Percentiles rank a stretch among this genome's conserved stretches.
phyloP scores from a whole-genome alignment of 2,329 filamentous ascomycete genomes.

The Iodosphaeria phyllophila region DNA sequence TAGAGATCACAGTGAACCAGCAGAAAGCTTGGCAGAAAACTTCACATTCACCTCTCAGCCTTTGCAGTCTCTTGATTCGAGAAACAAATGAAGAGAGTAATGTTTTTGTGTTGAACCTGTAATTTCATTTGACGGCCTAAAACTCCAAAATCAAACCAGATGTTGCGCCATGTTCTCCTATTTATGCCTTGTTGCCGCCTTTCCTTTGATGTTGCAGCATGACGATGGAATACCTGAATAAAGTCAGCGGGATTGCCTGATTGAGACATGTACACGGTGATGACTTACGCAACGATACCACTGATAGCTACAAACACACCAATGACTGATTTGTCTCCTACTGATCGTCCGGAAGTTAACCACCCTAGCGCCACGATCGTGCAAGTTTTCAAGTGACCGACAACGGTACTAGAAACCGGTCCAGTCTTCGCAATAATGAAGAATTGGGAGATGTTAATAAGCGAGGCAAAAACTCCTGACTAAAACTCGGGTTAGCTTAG shows the following conservation, averaged over 20 bases:
- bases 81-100: too few relatives aligned
- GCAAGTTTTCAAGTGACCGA: slow-evolving; percentile 47
- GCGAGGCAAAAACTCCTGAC: slow-evolving; percentile 42
- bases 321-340: slow-evolving; percentile 33
- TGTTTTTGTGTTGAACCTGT: too few relatives aligned
- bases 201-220: slow-evolving; percentile 3
- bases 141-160: too few relatives aligned
- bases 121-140: too few relatives aligned
- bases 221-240: slow-evolving; percentile 3
- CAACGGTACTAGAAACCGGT: slow-evolving; percentile 44
- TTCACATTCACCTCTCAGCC: too few relatives aligned
- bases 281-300: slow-evolving; percentile 36
- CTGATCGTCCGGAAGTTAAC: slow-evolving; percentile 33
- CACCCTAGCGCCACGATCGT: slow-evolving; percentile 46
- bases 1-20: too few relatives aligned
- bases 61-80: too few relatives aligned
- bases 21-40: too few relatives aligned
- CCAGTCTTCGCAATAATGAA: slow-evolving; percentile 44
- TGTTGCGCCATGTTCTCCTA: too few relatives aligned
- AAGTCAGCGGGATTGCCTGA: slow-evolving; percentile 1
- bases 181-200: slow-evolving; percentile 1
- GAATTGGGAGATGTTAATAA: slow-evolving; percentile 47
- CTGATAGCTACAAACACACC: slow-evolving; percentile 36
- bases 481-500: slow-evolving; percentile 12
- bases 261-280: not conserved